Evolutionary conservation across 164 flowering plant species (phyloP), one percentile per base, ranked within the genome.

Genomic region (Chimonanthus praecox): DNA sequence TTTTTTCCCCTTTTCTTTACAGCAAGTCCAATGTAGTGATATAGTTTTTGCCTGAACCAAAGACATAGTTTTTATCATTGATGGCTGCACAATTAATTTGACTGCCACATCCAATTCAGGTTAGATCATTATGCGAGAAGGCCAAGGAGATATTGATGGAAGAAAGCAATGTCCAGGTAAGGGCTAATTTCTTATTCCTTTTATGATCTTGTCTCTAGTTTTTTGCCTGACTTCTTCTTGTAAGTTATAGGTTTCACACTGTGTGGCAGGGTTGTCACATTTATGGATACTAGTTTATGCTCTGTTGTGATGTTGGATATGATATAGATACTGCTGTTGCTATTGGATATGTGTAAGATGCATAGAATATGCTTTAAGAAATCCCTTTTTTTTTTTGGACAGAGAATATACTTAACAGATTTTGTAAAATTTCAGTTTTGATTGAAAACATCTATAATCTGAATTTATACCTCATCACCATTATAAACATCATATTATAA

Each of bases 161-260:
- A 49, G 98, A 94, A 83, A 94, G 98, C 84, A 94, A 92, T 83
- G 98, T 94, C 70, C 98, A 94, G 96, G 98, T 90, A 72, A 5
- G 9, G 64, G 10, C 64, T 43, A 64, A 10, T 70, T 15, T 58
- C 2, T 15, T 49, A 2, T 54, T 8, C 15, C 3, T 70, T 16
- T 2, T 54, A 16, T 54, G 60, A 3, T 10, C 16, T 33, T 3
- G n/a, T n/a, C 60, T 54, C 16, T 54, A 5, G 4, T n/a, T 54
- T n/a, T 54, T 54, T 54, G 60, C n/a, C 5, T 54, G 16, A 11
- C 60, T 11, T 54, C 10, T 54, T n/a, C 60, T 54, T 54, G 60
- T 54, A 54, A 54, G 60, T 54, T 54, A 54, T 13, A n/a, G 60
- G 60, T 54, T 4, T 54, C 60, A 54, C 60, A 54, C 5, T 13